Base-by-base conservation (phyloP, 306 rosid species). In the Vigna trinervia region DNA sequence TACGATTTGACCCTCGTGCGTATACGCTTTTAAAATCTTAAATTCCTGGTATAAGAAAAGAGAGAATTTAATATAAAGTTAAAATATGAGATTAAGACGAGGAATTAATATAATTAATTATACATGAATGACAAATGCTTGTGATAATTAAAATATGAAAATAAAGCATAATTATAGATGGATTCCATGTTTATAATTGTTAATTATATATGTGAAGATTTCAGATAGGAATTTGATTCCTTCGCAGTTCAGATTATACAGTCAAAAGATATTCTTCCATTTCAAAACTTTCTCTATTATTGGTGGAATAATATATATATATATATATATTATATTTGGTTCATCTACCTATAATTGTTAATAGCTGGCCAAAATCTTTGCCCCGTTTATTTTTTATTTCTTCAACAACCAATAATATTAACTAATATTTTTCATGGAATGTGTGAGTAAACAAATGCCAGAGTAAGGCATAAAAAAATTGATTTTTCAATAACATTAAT, bases 191-290 rank as follows among this genome's bases (percentile, higher is more conserved):
- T 32, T 62, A 2, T 32, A 61, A 9, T 30, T 60, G 19, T 46
- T 73, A 73, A 73, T 53, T 19, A 5, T 74, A 9, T 74, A 59
- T 28, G 46, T 46, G 22, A 74, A 28, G 60, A 74, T 75, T 75
- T 61, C 61, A 30, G 30, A 52, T 6, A 30, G 47, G 73, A 71
- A 71, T 79, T 14, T 22, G 83, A 79, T 79, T 79, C 73, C 73
- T 34, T 59, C 13, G 4, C 10, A 5, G 19, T 28, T 59, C 41
- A 58, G 19, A 6, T 12, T 8, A 28, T 59, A 30, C 2, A 4
- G 20, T 59, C 66, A 28, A 20, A 59, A 74, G 60, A 45, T 74
- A 26, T 39, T 73, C 26, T 73, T 23, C 13, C 15, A 26, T 45
- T 9, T 26, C 39, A 59, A 26, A 26, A 5, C 46, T 59, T 34